Evolutionary conservation across 371 early-diverging fungal genomes (phyloP), one percentile per base, ranked within the genome.

Genomic region (Zychaea mexicana): DNA sequence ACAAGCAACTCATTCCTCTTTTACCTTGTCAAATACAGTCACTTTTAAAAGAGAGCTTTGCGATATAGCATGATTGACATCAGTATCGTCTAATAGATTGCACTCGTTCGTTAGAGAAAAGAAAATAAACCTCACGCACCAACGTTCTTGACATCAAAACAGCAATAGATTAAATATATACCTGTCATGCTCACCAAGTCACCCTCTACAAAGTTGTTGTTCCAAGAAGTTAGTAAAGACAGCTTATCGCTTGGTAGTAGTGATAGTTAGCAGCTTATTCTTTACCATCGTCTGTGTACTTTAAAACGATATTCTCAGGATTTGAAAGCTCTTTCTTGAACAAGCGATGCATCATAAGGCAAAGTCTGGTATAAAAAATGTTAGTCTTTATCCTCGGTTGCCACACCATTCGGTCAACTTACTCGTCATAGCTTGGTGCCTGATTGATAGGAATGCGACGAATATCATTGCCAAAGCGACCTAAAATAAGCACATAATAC

Each of bases 391-490:
- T 56, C 15, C 8, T 15, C 8, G 0, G 15, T 36, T 17, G n/a
- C 17, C 4, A 42, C 15, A 42, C 13, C 7, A 4, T 22, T 9
- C 10, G 24, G 24, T 32, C 3, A 7, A 26, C 68, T 61, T 71
- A 77, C 79, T 86, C 86, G 65, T 86, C 82, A 68, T 74, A 82
- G 9, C 82, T 82, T 3, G 86, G 86, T 10, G 74, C 79, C 65
- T 83, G 83, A 32, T 76, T 80, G 52, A 86, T 83, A 17, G 85
- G 77, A 24, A 86, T 76, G 33, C 85, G 79, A 24, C 81, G 71
- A 61, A 81, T 78, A 36, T 78, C 78, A 52, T 69, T 68, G 21
- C 67, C 70, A 55, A 47, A 69, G 19, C 70, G 76, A 61, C 78
- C 81, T 81, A 54, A 9, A 33, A 33, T 8, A 33, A 33, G 33